Base-by-base conservation (phyloP, 352 stramenopile species). In the Phytophthora boehmeriae region DNA sequence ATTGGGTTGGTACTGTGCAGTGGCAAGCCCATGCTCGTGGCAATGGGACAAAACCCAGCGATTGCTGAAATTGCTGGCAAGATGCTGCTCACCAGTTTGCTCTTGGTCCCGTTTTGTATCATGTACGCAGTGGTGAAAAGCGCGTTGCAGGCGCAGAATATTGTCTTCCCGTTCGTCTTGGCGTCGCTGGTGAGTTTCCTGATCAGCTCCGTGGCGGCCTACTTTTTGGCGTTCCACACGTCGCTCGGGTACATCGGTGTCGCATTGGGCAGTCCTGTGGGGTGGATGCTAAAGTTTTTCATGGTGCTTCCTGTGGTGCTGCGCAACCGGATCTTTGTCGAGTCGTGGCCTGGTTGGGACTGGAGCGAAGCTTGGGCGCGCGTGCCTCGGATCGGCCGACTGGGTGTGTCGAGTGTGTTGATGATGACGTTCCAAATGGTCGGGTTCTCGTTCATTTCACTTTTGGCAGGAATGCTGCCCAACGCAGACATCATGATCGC, bases 301-400 rank as follows among this genome's bases (percentile, higher is more conserved):
- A 73, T 78, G 34, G 51, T 88, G 36, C 20, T 85, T 44, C 79
- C 82, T 3, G 62, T 89, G 39, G 45, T 89, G 19, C 62, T 85
- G 28, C 59, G 66, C 30, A 87, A 80, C 63, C 51, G 54, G 0
- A 67, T 80, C 17, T 91, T 87, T 62, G 32, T 79, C 8, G 64
- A 83, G n/a, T 59, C 76, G 9, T 91, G 82, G 82, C 78, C 78
- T 2, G 82, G 78, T 32, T 86, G 74, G 80, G 66, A 81, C 27
- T 73, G 58, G 39, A 62, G 42, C 5, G 61, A 74, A 23, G 75
- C 76, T 2, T 57, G 66, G 52, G 53, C 59, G 16, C 71, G 83
- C 36, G 71, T 85, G 16, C 71, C 71, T 2, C 61, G 68, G 20
- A 75, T 88, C 47, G 76, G 63, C 22, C 65, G 57, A 0, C 60